Base-by-base conservation (phyloP, 805 yeast species). In the Komagataella phaffii region DNA sequence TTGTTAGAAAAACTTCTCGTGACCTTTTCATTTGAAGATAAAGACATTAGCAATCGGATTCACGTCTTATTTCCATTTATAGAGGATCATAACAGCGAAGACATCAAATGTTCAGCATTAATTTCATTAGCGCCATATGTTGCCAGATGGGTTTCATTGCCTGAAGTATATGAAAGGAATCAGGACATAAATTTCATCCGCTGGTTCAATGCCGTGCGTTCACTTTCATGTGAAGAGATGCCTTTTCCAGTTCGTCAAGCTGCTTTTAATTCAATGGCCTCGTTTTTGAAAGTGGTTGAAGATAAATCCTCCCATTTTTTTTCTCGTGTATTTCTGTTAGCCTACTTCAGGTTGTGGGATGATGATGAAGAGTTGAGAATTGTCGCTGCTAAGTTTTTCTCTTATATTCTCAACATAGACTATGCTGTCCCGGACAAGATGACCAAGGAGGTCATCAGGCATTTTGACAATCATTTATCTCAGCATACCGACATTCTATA, bases 101-200 rank as follows among this genome's bases (percentile, higher is more conserved):
- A 72, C 24, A 64, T 78, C n/a, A 69, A 65, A 52, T 64, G 75
- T 17, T 66, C 77, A 3, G 68, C 80, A 0, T 58, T 82, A 14
- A 81, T 78, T 58, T 68, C 77, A 1, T 59, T 80, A 8, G 86
- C 87, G 0, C 63, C 72, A 1, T 62, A 72, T 36, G 62, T 71
- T 3, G 59, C 64, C 1, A 44, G 40, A 30, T 30, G 40, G 40
- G 40, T 30, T 14, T 30, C 40, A 30, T 30, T 30, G 10, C 10
- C 40, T 30, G 40, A 30, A 5, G 14, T 8, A 30, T 2, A 30
- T 30, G 40, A 14, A 30, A 30, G 6, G 40, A 10, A 10, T 10
- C 40, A 30, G n/a, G 14, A 30, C 8, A 14, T 8, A 30, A 10
- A 30, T 4, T 30, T 30, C 40, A 30, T 4, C 14, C 6, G 40